Evolutionary conservation across 139 green algal species (phyloP).

Genomic region (Prasinococcaceae sp.): DNA sequence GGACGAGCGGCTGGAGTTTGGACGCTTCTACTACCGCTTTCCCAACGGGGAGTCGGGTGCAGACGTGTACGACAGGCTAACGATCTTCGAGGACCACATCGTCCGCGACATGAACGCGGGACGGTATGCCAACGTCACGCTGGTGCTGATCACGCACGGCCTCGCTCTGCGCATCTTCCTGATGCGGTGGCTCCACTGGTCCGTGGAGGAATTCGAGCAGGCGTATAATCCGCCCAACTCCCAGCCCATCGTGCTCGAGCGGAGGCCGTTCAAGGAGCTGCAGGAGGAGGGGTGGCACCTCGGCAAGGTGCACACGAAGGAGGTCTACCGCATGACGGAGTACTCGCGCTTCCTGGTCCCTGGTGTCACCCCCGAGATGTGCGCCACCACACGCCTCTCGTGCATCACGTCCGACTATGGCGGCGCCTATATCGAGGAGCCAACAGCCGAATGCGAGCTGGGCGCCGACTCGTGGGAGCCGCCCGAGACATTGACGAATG

Average conservation of each 20-base stretch:
- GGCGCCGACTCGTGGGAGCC: no score
- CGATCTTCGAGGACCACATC: conserved; percentile 21
- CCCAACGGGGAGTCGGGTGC: conserved; percentile 29
- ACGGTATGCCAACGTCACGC: conserved; percentile 9
- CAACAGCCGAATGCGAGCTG: no score
- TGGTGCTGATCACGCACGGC: conserved; percentile 32
- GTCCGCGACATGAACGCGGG: conserved; percentile 20
- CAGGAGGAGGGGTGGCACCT: no score
- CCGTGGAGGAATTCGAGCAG: conserved; percentile 27
- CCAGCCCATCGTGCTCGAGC: conserved; percentile 2
- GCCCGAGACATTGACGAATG: no score
- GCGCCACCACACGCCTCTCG: no score
- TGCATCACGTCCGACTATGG: no score
- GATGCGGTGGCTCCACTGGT: conserved; percentile 42
- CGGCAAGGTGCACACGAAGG: no score
- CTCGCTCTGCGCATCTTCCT: conserved; percentile 35
- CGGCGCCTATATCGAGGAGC: no score
- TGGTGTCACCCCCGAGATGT: no score
- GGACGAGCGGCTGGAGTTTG: conserved; percentile 25
- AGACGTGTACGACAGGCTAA: conserved; percentile 39
- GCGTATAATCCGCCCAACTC: conserved; percentile 7
- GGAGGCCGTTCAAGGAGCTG: no score
- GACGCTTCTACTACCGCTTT: conserved; percentile 42
- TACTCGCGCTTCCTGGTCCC: no score
- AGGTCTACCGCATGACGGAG: no score